A percentile compares a stretch with the other conserved stretches of the same genome.
Conservation (phyloP, 257 asterid genomes). For the Primulina eburnea region DNA sequence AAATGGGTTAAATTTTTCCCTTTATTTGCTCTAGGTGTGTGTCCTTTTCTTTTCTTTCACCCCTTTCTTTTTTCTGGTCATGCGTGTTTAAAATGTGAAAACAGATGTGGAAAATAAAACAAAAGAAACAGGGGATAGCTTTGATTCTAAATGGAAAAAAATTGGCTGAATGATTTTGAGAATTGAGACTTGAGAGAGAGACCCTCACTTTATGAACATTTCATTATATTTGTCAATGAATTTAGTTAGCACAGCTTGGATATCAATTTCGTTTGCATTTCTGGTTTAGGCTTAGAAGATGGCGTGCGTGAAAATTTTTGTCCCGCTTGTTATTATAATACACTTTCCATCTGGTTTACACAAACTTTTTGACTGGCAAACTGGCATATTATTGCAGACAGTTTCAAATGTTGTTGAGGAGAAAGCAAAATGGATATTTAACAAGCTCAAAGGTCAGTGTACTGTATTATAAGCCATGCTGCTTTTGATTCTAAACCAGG, state of each 20-base stretch:
- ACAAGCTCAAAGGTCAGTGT: slow-evolving; percentile 74
- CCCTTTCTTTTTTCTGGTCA: neutral
- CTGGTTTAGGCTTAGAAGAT: neutral
- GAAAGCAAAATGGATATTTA: slow-evolving; percentile 86
- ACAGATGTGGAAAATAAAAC: neutral
- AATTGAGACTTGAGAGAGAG: neutral
- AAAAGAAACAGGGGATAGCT: slow-evolving; percentile 8
- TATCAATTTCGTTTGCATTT: slow-evolving; percentile 17
- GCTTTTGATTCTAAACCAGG: slow-evolving; percentile 3
- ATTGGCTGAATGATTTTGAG: neutral
- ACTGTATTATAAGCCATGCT: neutral
- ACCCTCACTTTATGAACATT: slow-evolving; percentile 1
- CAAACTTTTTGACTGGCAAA: neutral
- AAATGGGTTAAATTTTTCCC: neutral
- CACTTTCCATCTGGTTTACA: neutral
- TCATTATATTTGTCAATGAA: neutral
- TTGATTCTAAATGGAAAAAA: neutral
- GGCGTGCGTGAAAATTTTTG: no score
- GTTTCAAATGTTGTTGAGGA: slow-evolving; percentile 79
- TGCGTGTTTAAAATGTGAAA: no score
- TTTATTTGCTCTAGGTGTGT: neutral
- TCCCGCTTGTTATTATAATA: neutral
- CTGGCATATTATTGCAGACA: slow-evolving; percentile 43
- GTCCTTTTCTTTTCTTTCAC: neutral
- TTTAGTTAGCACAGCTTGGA: neutral